A percentile compares a stretch with the other conserved stretches of the same genome.
Evolutionary conservation across 2,329 filamentous ascomycete genomes (phyloP).

Genomic region (Fusarium hainanense): DNA sequence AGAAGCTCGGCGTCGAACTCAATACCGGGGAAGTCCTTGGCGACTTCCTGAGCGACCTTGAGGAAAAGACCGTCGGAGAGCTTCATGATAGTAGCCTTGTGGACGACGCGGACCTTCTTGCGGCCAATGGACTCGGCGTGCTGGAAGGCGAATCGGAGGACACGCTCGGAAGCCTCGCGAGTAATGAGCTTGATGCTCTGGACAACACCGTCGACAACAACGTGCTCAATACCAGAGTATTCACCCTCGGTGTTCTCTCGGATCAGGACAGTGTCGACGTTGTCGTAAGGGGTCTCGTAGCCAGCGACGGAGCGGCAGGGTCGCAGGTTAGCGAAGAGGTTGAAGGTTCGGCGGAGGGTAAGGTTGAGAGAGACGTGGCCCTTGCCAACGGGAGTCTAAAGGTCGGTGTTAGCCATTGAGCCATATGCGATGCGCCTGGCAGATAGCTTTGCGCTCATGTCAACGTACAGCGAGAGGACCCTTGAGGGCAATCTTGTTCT

Average conservation of each 20-base stretch:
- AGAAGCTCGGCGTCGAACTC: conserved; percentile 98
- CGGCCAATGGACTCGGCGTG: conserved; percentile 93
- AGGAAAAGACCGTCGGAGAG: conserved; percentile 99
- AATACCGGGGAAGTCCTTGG: conserved; percentile 95
- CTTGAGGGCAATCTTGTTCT: conserved; percentile 98
- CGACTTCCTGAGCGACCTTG: conserved; percentile 82
- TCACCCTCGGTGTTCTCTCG: conserved; percentile 99
- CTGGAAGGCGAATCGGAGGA: conserved; percentile 97
- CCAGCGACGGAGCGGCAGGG: conserved; percentile 97
- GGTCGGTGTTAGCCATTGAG: conserved; percentile 27
- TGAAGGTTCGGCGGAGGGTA: conserved; percentile 98
- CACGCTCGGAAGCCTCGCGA: conserved; percentile 90
- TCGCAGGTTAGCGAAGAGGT: conserved; percentile 99
- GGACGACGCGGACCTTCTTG: conserved; percentile 96
- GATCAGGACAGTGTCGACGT: conserved; percentile 96
- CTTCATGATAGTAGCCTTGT: conserved; percentile 99
- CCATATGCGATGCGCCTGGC: conserved; percentile 4
- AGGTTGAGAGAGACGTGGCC: conserved; percentile 99
- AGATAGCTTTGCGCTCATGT: conserved; percentile 18
- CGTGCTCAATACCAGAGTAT: conserved; percentile 99
- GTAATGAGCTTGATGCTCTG: conserved; percentile 99
- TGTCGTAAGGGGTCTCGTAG: conserved; percentile 98
- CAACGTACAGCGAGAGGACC: conserved; percentile 88
- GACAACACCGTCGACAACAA: conserved; percentile 96
- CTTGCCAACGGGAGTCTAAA: conserved; percentile 92